phyloP scores from a whole-genome alignment of 495 filamentous ascomycete species.

The Aspergillus conjunctus region DNA sequence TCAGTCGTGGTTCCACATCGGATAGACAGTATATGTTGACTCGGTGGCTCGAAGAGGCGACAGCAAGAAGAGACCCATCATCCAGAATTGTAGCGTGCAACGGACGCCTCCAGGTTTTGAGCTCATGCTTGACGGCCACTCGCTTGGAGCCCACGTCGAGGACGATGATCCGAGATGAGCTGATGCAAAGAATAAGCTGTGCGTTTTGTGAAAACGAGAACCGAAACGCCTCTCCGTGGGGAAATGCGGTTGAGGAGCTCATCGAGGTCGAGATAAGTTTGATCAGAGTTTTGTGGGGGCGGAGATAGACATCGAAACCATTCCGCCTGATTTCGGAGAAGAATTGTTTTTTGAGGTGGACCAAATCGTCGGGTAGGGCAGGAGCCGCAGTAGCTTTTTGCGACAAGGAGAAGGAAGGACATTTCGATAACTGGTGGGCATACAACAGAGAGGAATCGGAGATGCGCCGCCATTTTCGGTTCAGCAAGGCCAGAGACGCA shows the following conservation, averaged over 20 bases:
- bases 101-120: slow-evolving; percentile 78
- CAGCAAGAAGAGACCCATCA: slow-evolving; percentile 74
- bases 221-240: slow-evolving; percentile 82
- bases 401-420: slow-evolving; percentile 65
- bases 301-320: slow-evolving; percentile 76
- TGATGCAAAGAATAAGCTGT: slow-evolving; percentile 73
- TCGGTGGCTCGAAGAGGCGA: slow-evolving; percentile 77
- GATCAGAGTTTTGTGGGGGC: slow-evolving; percentile 68
- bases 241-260: slow-evolving; percentile 76
- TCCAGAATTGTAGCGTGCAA: slow-evolving; percentile 78
- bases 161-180: slow-evolving; percentile 85
- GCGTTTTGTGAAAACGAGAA: slow-evolving; percentile 77
- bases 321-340: slow-evolving; percentile 72
- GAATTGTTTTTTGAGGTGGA: slow-evolving; percentile 66
- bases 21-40: slow-evolving; percentile 79
- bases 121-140: slow-evolving; percentile 68
- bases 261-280: slow-evolving; percentile 81
- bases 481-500: slow-evolving; percentile 79
- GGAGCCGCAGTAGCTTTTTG: slow-evolving; percentile 47
- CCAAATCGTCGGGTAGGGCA: slow-evolving; percentile 55
- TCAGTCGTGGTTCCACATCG: slow-evolving; percentile 60
- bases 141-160: slow-evolving; percentile 61
- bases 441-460: slow-evolving; percentile 75
- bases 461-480: slow-evolving; percentile 72
- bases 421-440: slow-evolving; percentile 72